Evolutionary conservation across 2,329 filamentous ascomycete genomes (phyloP), one percentile per base, ranked within the genome.

Genomic region (Microcyclosporella mali): DNA sequence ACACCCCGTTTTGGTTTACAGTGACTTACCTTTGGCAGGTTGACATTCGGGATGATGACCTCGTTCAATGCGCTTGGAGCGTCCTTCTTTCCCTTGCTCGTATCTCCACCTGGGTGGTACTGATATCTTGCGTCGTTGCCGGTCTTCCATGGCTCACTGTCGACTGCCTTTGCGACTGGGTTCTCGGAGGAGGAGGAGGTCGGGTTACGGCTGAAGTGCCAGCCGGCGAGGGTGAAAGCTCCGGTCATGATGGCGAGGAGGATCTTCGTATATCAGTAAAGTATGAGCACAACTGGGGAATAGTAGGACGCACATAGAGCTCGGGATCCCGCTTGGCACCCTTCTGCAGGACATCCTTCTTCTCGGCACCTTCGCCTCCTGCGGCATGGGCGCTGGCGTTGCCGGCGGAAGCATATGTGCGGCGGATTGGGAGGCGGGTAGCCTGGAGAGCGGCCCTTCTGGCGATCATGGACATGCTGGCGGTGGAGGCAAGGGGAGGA

Each of bases 21-120:
- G 17, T 18, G n/a, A 65, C 75, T 52, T 74, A 88, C 85, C 82
- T 84, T 88, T 64, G 92, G 89, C 57, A 97, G 75, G 63, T 84
- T 92, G 64, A 98, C 89, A 64, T 94, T 84, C 61, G 92, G 92
- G 42, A 98, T 77, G 65, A 98, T 83, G 58, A 95, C 89, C 53
- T 85, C 85, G 77, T 98, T 95, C 70, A 98, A 73, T 52, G 92
- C 92, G 68, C 87, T 94, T 55, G 92, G 92, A 49, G 92, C 92
- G 62, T 95, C 87, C 74, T 84, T 88, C 66, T 85, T 84, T 50
- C 79, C 71, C 63, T 82, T 75, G 69, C 63, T 81, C 63, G 76
- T 70, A 71, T 97, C 87, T 59, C 89, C 92, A 59, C 87, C 85
- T 46, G 89, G 89, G 74, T 77, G 72, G 62, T 75, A 77, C 56